These are phyloP conservation scores for Vitis riparia DNA, from an alignment of 164 flowering plant species.

Conservation along the genomic window DNA sequence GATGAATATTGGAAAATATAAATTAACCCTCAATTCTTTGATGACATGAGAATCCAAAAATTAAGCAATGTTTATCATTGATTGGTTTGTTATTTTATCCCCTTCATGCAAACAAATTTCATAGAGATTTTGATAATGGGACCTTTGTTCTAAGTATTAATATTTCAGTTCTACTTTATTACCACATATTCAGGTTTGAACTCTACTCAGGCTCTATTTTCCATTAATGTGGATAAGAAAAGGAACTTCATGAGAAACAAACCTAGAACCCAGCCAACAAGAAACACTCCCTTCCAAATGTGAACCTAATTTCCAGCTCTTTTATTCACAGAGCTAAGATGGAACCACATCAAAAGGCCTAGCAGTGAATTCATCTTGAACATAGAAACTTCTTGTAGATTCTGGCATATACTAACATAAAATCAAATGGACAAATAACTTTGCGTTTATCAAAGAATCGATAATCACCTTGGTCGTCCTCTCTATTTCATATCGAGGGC, in stretches of 20 bases:
- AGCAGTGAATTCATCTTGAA: too few species aligned
- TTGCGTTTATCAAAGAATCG: neutral
- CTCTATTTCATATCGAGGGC: slow-evolving; percentile 79
- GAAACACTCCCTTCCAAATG: too few species aligned
- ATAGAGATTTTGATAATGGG: too few species aligned
- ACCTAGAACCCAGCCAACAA: neutral
- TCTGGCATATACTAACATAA: too few species aligned
- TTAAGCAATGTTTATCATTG: neutral
- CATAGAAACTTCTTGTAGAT: too few species aligned
- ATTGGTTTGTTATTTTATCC: neutral
- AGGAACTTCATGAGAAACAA: too few species aligned
- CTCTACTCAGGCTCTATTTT: neutral
- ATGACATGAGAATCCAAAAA: neutral
- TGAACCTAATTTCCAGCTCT: too few species aligned
- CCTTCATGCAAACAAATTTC: neutral
- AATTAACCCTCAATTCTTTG: neutral
- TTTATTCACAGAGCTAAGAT: too few species aligned
- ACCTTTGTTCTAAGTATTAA: too few species aligned
- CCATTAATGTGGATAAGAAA: neutral
- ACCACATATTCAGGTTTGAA: neutral
- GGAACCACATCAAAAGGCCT: too few species aligned
- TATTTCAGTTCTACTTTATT: neutral
- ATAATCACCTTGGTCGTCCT: slow-evolving; percentile 53
- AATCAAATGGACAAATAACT: too few species aligned
- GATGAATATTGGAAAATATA: neutral